A percentile compares a stretch with the other conserved stretches of the same genome.
These are phyloP conservation scores for Rubroboletus satanas DNA, from an alignment of 768 basidiomycete genomes.

Conservation along the genomic window DNA sequence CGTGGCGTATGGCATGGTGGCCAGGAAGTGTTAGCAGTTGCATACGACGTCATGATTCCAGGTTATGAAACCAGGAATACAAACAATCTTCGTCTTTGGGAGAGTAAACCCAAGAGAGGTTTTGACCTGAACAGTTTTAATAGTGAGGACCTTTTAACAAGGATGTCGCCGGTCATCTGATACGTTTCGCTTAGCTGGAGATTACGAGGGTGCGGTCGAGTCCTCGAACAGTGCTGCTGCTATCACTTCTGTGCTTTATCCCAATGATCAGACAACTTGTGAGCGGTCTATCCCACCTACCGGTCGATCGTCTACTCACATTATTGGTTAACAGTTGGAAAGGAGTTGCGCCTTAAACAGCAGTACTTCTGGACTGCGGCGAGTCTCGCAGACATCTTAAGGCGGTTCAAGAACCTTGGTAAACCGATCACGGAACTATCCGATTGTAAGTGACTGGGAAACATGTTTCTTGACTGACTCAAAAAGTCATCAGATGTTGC, in stretches of 20 bases:
- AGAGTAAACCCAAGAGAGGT: conserved; percentile 80
- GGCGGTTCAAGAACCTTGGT: conserved; percentile 88
- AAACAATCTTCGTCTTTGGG: conserved; percentile 87
- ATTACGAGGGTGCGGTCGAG: conserved; percentile 88
- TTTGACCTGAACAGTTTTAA: conserved; percentile 97
- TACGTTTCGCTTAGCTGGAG: conserved; percentile 56
- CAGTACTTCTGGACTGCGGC: conserved; percentile 97
- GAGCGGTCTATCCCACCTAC: conserved; percentile 16
- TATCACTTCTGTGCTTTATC: conserved; percentile 94
- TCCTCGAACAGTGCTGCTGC: conserved; percentile 87
- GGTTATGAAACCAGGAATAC: conserved; percentile 77
- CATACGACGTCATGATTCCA: conserved; percentile 94
- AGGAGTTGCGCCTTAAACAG: conserved; percentile 88
- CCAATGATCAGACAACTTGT: conserved; percentile 84
- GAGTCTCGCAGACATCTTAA: conserved; percentile 81
- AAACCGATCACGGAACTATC: conserved; percentile 78
- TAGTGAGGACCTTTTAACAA: conserved; percentile 40
- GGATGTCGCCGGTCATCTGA: not conserved
- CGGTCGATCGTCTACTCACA: not conserved
- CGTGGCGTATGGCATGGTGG: conserved; percentile 81
- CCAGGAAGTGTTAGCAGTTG: conserved; percentile 89
- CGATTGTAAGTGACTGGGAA: conserved; percentile 53
- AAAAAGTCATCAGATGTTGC: conserved; percentile 56
- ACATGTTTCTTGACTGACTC: conserved; percentile 2
- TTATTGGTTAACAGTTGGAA: conserved; percentile 53